Evolutionary conservation across 164 flowering plant genomes (phyloP).

Genomic region (Nymphaea colorata): DNA sequence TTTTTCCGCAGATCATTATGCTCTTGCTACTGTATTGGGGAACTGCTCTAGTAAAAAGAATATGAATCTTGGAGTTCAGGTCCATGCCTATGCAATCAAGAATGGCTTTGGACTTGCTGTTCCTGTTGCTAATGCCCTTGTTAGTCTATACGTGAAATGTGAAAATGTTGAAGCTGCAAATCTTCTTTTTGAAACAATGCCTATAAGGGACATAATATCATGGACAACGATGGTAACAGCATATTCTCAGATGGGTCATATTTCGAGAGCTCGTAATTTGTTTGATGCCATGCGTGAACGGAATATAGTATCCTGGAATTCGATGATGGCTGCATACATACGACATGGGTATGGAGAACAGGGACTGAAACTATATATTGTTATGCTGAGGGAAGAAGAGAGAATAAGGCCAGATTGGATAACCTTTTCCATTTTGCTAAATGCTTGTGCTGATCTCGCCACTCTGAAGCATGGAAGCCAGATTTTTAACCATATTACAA

Average conservation of each 20-base stretch:
- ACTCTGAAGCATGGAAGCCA: constrained; percentile 29
- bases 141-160: constrained; percentile 32
- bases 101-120: constrained; percentile 23
- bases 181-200: constrained; percentile 22
- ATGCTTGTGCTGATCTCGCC: constrained; percentile 33
- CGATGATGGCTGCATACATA: constrained; percentile 33
- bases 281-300: constrained; percentile 31
- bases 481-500: constrained; percentile 25
- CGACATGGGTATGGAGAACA: constrained; percentile 32
- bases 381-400: constrained; percentile 18
- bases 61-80: constrained; percentile 20
- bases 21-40: constrained; percentile 38
- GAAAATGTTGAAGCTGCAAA: constrained; percentile 16
- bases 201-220: constrained; percentile 27
- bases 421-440: constrained; percentile 23
- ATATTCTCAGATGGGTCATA: constrained; percentile 24
- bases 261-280: constrained; percentile 19
- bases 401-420: constrained; percentile 28
- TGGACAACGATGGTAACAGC: constrained; percentile 28
- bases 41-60: constrained; percentile 26
- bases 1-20: constrained; percentile 29
- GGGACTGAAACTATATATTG: constrained; percentile 23
- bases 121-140: constrained; percentile 34
- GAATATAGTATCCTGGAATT: constrained; percentile 37
- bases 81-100: constrained; percentile 29